phyloP scores from a whole-genome alignment of 2,329 filamentous ascomycete genomes.

The Arthrobotrys musiformis region DNA sequence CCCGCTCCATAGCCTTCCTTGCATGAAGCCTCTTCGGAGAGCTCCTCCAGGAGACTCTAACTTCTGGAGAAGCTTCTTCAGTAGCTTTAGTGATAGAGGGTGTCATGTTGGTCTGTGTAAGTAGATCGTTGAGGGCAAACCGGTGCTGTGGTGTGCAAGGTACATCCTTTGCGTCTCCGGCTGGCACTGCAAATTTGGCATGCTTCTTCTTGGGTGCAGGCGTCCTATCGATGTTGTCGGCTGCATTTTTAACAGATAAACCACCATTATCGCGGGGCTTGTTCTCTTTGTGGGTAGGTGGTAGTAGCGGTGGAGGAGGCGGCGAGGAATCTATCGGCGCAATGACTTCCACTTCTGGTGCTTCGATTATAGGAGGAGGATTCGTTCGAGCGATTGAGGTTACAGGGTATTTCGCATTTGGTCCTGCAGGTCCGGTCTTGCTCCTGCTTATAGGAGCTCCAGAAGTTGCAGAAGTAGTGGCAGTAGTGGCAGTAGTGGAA shows the following conservation, averaged over 20 bases:
- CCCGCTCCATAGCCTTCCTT: conserved; percentile 63
- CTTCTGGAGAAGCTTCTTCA: conserved; percentile 67
- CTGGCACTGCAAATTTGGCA: not conserved
- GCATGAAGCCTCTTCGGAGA: conserved; percentile 52
- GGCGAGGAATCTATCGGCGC: conserved; percentile 37
- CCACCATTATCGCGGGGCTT: not conserved
- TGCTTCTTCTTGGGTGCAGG: conserved; percentile 20
- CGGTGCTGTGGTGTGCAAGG: conserved; percentile 52
- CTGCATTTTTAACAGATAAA: not conserved
- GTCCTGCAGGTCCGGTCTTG: not conserved
- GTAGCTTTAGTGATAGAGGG: conserved; percentile 31
- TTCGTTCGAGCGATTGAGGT: not conserved
- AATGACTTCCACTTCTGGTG: conserved; percentile 3
- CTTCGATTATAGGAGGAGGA: not conserved
- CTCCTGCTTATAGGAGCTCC: not conserved
- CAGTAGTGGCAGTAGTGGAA: too few relatives aligned
- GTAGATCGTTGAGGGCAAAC: conserved; percentile 44
- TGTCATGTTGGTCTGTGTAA: conserved; percentile 44
- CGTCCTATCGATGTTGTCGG: conserved; percentile 3
- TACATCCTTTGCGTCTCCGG: conserved; percentile 26
- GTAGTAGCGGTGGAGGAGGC: not conserved
- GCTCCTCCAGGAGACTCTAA: conserved; percentile 71
- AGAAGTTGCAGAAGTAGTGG: not conserved
- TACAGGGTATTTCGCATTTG: conserved; percentile 5
- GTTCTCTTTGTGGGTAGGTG: conserved; percentile 18